These are phyloP conservation scores for Spongispora temasekensis DNA, from an alignment of 1,284 basidiomycete species.

Conservation along the genomic window DNA sequence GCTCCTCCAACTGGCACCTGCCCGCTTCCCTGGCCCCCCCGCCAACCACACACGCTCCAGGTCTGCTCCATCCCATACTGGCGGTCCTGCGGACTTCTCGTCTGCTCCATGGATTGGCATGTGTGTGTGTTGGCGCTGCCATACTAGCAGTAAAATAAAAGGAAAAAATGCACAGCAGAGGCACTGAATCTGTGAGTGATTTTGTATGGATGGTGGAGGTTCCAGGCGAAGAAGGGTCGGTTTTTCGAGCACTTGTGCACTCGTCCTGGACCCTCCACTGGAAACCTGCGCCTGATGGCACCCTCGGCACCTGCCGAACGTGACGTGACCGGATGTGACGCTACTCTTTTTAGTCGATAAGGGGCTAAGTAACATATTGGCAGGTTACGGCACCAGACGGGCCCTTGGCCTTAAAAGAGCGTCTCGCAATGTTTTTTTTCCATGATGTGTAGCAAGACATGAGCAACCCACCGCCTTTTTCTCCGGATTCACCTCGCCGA, in stretches of 20 bases:
- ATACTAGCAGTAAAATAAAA: slow-evolving; percentile 7
- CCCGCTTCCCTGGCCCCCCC: slow-evolving; percentile 23
- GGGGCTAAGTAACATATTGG: too few relatives aligned
- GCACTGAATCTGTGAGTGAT: slow-evolving; percentile 11
- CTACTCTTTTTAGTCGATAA: too few relatives aligned
- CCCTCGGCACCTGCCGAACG: slow-evolving; percentile 28
- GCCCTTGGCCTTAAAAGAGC: slow-evolving; percentile 14
- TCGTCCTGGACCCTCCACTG: slow-evolving; percentile 20
- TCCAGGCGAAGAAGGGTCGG: slow-evolving; percentile 33
- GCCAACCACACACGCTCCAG: slow-evolving; percentile 12
- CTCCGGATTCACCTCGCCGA: slow-evolving; percentile 25
- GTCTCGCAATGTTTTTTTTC: neutral
- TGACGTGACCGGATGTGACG: slow-evolving; percentile 30
- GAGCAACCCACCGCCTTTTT: slow-evolving; percentile 13
- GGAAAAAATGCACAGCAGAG: slow-evolving; percentile 9
- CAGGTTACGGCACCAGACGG: slow-evolving; percentile 21
- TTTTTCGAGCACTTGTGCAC: slow-evolving; percentile 24
- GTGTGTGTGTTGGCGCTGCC: neutral
- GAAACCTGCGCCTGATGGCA: slow-evolving; percentile 20
- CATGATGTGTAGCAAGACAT: slow-evolving; percentile 16
- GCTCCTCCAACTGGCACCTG: slow-evolving; percentile 25
- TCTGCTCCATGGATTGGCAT: neutral
- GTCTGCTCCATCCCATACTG: neutral
- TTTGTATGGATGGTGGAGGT: slow-evolving; percentile 33
- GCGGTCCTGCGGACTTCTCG: neutral